phyloP scores from a whole-genome alignment of 106 monocot genomes.

The Ottelia alismoides region DNA sequence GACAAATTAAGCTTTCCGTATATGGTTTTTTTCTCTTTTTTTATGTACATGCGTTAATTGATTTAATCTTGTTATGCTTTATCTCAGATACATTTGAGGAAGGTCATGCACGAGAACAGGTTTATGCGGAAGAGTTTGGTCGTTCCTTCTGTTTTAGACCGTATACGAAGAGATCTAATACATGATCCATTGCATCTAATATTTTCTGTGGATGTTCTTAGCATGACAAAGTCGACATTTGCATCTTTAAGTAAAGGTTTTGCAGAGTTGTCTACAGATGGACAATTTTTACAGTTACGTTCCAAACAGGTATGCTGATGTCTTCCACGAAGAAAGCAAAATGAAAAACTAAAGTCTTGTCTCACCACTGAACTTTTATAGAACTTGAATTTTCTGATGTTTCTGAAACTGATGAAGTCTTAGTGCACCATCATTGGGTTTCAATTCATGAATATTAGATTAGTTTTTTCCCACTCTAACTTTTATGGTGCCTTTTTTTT shows the following conservation, averaged over 20 bases:
- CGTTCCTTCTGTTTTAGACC: slow-evolving; percentile 66
- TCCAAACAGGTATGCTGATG: slow-evolving; percentile 62
- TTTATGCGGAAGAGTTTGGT: slow-evolving; percentile 79
- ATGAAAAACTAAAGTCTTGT: too few relatives aligned
- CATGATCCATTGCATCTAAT: slow-evolving; percentile 96
- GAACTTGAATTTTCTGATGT: too few relatives aligned
- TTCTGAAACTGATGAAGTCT: too few relatives aligned
- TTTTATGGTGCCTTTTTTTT: neutral
- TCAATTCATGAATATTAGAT: too few relatives aligned
- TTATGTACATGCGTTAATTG: too few relatives aligned
- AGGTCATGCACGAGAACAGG: slow-evolving; percentile 66
- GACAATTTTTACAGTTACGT: slow-evolving; percentile 80
- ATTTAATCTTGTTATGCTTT: neutral
- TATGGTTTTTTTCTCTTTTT: too few relatives aligned
- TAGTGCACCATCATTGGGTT: too few relatives aligned
- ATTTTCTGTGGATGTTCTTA: slow-evolving; percentile 87
- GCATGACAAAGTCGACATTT: slow-evolving; percentile 97
- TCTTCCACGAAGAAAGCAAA: neutral
- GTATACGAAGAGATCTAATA: slow-evolving; percentile 89
- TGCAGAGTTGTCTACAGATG: slow-evolving; percentile 97
- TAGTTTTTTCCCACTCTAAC: neutral
- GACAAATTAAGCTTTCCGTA: too few relatives aligned
- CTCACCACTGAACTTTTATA: too few relatives aligned
- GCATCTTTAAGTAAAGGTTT: slow-evolving; percentile 98
- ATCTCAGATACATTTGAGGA: slow-evolving; percentile 75